Evolutionary conservation across 2,329 filamentous ascomycete species (phyloP), one percentile per base, ranked within the genome.

Genomic region (Aspergillus luchuensis): DNA sequence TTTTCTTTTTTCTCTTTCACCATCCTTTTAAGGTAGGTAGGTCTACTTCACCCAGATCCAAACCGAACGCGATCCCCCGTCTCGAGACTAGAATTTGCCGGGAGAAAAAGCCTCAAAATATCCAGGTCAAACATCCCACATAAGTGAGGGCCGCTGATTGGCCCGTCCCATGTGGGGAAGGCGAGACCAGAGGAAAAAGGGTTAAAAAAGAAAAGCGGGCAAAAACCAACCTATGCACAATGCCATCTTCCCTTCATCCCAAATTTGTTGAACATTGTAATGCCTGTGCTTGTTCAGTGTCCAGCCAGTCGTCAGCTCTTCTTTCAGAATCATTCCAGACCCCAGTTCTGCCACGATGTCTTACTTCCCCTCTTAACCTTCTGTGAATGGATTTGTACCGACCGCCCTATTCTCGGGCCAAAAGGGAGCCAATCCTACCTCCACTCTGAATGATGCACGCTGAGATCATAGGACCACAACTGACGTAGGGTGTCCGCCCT

Each of bases 401-500:
- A 33, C 17, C 8, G 23, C 52, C 41, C 41, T 25, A 19, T 19
- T 10, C 38, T 30, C 38, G 48, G 56, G 23, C 56, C 36, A 38
- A 56, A 49, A 58, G 17, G 56, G 43, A 56, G 51, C 43, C 23
- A 52, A 55, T 55, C 56, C 19, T 38, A 53, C 33, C 60, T 47
- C 62, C 62, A 61, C 63, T 30, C 43, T 43, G 39, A 21, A 30
- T 58, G 61, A 66, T 66, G 66, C 64, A 61, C 47, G 60, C 56
- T 67, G 65, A 67, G 61, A 64, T 67, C 65, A 67, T 67, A 57
- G 64, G 60, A 66, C 66, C 59, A 60, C 57, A 58, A 49, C 60
- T 67, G 65, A 67, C 65, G 63, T 65, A 63, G 49, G 56, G 49
- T 45, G 56, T 50, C 49, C 25, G 53, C 41, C 57, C 39, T 57